phyloP scores from a whole-genome alignment of 2,329 filamentous ascomycete species.

The Nigrograna mackinnonii region DNA sequence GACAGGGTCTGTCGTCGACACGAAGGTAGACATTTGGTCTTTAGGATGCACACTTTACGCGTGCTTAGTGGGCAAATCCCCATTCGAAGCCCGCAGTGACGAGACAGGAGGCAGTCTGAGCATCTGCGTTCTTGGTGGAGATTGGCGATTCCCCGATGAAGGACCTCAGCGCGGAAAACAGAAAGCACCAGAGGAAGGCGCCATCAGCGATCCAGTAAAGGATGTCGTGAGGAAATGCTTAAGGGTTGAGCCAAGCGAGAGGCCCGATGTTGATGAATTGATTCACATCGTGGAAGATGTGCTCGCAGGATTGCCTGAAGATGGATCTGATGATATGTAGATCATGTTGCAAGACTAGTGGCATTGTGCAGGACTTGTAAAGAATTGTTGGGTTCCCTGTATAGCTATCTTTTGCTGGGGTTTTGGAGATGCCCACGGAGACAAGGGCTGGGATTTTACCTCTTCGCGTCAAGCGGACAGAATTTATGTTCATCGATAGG shows the following conservation, averaged over 20 bases:
- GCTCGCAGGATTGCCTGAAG: conserved; percentile 68
- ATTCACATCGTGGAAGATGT: conserved; percentile 78
- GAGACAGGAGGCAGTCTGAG: conserved; percentile 93
- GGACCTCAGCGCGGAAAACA: conserved; percentile 61
- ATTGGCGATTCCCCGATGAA: conserved; percentile 96
- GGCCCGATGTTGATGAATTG: conserved; percentile 84
- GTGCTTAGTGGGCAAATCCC: conserved; percentile 93
- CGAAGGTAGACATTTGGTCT: conserved; percentile 98
- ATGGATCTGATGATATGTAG: conserved; percentile 49
- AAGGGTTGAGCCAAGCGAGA: conserved; percentile 81
- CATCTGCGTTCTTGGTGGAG: conserved; percentile 88
- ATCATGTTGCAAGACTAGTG: too few species aligned
- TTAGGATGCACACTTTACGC: conserved; percentile 97
- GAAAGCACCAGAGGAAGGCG: conserved; percentile 53
- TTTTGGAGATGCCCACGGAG: too few species aligned
- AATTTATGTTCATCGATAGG: too few species aligned
- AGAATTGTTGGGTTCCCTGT: too few species aligned
- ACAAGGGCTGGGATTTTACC: too few species aligned
- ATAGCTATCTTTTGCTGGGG: too few species aligned
- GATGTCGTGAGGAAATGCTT: conserved; percentile 87
- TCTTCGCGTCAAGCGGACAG: too few species aligned
- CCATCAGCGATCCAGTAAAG: conserved; percentile 80
- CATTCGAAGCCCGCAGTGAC: conserved; percentile 93
- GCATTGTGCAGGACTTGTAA: too few species aligned
- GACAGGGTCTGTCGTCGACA: conserved; percentile 87